A percentile compares a stretch with the other conserved stretches of the same genome.
Evolutionary conservation across 305 asterid genomes (phyloP).

Genomic region (Salvia sclarea): DNA sequence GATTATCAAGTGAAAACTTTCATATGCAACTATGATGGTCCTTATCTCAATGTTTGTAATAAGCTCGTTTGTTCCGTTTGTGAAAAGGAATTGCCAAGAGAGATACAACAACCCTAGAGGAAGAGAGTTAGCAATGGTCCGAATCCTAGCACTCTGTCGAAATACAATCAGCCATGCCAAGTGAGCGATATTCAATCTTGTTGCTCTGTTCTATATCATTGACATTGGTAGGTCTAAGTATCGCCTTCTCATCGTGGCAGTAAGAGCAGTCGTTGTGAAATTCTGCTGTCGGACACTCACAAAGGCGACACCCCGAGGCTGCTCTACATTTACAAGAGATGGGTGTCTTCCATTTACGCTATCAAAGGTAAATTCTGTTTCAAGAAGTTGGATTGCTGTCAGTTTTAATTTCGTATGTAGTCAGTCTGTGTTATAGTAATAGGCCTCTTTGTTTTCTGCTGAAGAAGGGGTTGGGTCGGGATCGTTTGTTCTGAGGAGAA

Average conservation of each 20-base stretch:
- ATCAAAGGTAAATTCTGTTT: slow-evolving; percentile 47
- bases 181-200: slow-evolving; percentile 45
- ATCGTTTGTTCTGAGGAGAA: slow-evolving; percentile 57
- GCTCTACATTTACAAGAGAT: slow-evolving; percentile 84
- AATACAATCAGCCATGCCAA: slow-evolving; percentile 67
- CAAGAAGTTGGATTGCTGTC: not conserved
- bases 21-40: no score
- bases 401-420: not conserved
- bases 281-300: slow-evolving; percentile 78
- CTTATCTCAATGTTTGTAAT: not conserved
- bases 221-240: slow-evolving; percentile 12
- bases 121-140: slow-evolving; percentile 84
- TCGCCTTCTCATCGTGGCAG: slow-evolving; percentile 37
- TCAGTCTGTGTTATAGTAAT: not conserved
- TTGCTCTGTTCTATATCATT: slow-evolving; percentile 6
- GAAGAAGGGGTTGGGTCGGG: slow-evolving; percentile 57
- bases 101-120: slow-evolving; percentile 71
- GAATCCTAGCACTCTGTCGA: slow-evolving; percentile 65
- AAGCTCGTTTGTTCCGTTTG: slow-evolving; percentile 14
- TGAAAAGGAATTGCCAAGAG: slow-evolving; percentile 68
- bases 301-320: slow-evolving; percentile 73
- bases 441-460: slow-evolving; percentile 7
- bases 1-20: no score
- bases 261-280: slow-evolving; percentile 51
- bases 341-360: slow-evolving; percentile 77